These are phyloP conservation scores for Ascoidea tarda DNA, from an alignment of 805 yeast genomes.

Conservation along the genomic window DNA sequence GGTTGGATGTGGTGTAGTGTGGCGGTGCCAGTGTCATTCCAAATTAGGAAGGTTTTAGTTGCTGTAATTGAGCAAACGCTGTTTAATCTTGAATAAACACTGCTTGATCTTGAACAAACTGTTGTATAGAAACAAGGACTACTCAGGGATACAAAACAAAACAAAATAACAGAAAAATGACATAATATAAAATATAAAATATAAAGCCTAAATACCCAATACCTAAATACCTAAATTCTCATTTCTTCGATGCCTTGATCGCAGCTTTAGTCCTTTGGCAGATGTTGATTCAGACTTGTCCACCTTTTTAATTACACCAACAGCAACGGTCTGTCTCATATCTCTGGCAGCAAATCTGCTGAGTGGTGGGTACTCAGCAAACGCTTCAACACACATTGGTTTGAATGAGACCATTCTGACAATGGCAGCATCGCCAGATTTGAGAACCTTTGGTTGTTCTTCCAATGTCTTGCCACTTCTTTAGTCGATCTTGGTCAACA, in stretches of 20 bases:
- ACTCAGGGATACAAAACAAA: too few relatives aligned
- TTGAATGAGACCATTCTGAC: conserved; percentile 80
- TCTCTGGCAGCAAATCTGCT: conserved; percentile 99
- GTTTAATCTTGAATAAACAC: too few relatives aligned
- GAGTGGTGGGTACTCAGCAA: conserved; percentile 89
- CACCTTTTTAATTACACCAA: conserved; percentile 96
- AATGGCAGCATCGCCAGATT: conserved; percentile 93
- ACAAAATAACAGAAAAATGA: too few relatives aligned
- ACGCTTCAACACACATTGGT: conserved; percentile 93
- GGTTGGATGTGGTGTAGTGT: too few relatives aligned
- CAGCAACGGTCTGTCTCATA: conserved; percentile 99
- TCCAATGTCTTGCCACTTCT: conserved; percentile 86
- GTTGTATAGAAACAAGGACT: too few relatives aligned
- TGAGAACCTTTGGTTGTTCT: conserved; percentile 84
- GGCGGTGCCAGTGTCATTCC: too few relatives aligned
- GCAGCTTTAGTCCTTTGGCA: conserved; percentile 97
- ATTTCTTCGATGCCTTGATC: conserved; percentile 38
- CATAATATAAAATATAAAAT: too few relatives aligned
- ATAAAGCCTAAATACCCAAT: too few relatives aligned
- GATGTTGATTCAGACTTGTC: conserved; percentile 65
- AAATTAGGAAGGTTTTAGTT: too few relatives aligned
- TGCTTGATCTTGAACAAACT: too few relatives aligned
- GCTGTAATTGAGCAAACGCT: too few relatives aligned
- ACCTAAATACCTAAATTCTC: too few relatives aligned
- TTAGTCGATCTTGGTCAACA: conserved; percentile 78